Percentiles rank a stretch among this genome's conserved stretches.
Conservation (phyloP, 805 yeast genomes). For the Schwanniomyces pseudopolymorphus region DNA sequence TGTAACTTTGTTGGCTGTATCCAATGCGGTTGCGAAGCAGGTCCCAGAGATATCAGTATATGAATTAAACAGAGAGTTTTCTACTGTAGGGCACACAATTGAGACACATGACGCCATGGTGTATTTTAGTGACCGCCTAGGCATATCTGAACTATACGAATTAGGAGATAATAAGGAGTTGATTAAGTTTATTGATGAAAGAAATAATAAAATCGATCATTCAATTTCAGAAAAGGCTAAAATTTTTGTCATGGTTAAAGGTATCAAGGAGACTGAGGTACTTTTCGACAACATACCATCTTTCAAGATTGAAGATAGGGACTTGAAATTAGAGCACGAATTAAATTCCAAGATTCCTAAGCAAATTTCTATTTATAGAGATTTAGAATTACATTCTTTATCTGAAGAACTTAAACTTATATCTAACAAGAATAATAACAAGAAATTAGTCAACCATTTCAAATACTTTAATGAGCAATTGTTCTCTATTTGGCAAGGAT, state of each 20-base stretch:
- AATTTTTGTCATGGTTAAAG: conserved; percentile 40
- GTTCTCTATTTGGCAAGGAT: conserved; percentile 34
- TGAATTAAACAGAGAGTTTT: conserved; percentile 5
- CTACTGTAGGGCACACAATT: conserved; percentile 1
- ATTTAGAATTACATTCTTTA: conserved; percentile 13
- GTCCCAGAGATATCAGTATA: conserved; percentile 4
- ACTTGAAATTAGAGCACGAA: conserved; percentile 1
- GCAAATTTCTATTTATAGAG: conserved; percentile 9
- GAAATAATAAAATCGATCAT: conserved; percentile 5
- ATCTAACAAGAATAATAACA: conserved; percentile 1
- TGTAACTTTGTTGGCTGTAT: conserved; percentile 4
- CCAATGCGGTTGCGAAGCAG: conserved; percentile 3
- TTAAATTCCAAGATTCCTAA: conserved; percentile 18
- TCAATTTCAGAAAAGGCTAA: conserved; percentile 17
- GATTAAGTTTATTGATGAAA: conserved; percentile 23
- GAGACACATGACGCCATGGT: conserved; percentile 29
- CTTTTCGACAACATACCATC: conserved; percentile 24
- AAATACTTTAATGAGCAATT: conserved; percentile 30
- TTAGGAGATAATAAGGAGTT: conserved; percentile 27
- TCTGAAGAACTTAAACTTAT: conserved; percentile 26
- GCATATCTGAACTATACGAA: conserved; percentile 34
- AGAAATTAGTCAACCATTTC: conserved; percentile 16
- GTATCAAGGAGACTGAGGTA: conserved; percentile 28
- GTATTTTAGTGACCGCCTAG: conserved; percentile 48
- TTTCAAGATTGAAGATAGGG: conserved; percentile 14